Base-by-base conservation (phyloP, 2,329 filamentous ascomycete species). In the Macrophomina pseudophaseolina region DNA sequence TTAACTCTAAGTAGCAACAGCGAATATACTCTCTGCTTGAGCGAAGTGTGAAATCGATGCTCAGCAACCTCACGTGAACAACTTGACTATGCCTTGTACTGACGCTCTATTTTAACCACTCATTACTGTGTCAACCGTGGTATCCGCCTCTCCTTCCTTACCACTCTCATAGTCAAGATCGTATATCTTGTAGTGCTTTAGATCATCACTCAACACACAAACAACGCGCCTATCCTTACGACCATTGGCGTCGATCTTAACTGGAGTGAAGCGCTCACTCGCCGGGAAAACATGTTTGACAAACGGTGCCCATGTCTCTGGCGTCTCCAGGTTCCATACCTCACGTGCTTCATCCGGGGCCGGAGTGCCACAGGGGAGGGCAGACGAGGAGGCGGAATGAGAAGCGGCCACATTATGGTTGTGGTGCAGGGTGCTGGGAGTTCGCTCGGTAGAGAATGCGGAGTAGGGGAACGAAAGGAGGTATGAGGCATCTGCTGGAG, bases 231-330 rank as follows among this genome's bases (percentile, higher is more conserved):
- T 78, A 0, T 82, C 83, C 66, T 82, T 82, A 11, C 85, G 77
- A 23, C 86, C 86, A 71, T 88, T 88, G 2, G 87, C 82, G 40
- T 85, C 79, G 6, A 89, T 69, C 66, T 77, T 78, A 28, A 82
- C 66, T 0, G 87, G 86, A 49, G 75, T 78, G 66, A 86, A 87
- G 6, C 77, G 73, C 1, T 78, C 79, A 64, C 79, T 73, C 3
- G 73, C 64, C 3, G 75, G 68, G 69, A 88, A 88, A 0, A 77
- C 74, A 71, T 87, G 85, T 32, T 79, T 75, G 16, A 84, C 72
- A 59, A 76, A 71, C 35, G 64, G 62, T 33, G 67, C 28, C 12
- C 76, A 46, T 7, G 48, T 48, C 8, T 46, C 68, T 54, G 14
- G 51, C n/a, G 14, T 67, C 30, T 18, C 72, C 14, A 67, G 42